Evolutionary conservation across 140 eudicot genomes (phyloP), one percentile per base, ranked within the genome.

Genomic region (Senecio squalidus): DNA sequence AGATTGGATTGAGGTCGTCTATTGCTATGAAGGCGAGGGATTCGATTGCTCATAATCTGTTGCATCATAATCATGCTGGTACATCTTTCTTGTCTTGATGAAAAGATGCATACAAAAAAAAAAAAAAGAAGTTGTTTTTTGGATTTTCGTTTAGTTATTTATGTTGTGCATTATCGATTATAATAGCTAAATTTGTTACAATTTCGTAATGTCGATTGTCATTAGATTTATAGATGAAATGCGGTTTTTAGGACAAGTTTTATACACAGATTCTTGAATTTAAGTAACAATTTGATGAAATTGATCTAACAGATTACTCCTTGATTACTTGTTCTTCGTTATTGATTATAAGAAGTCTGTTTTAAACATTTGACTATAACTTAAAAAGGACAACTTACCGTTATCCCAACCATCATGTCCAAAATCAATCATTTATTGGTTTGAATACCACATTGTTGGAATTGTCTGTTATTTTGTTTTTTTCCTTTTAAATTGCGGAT

Each of bases 21-120:
- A 68, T 20, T 21, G 95, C 96, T 7, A 78, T 79, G 86, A 81
- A 81, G 72, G 84, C 86, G 3, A 79, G 98, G 61, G 98, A 91
- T 62, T 43, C 94, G 2, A 86, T 91, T 56, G 98, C 98, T 25
- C 98, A 91, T 65, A 91, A 86, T 76, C 86, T 91, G 52, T 58
- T 91, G 86, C 98, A 91, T 67, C 94, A 84, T 72, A 88, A 84
- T 40, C 96, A 86, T 77, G 98, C 94, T 9, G 96, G 96, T 25
- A 83, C 98, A 44, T 84, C 92, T 9, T 86, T 91, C 48, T 73
- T 90, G 47, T 76, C 89, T 27, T 69, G 63, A 69, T 49, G n/a
- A n/a, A n/a, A n/a, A n/a, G n/a, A n/a, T n/a, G n/a, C n/a, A n/a
- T n/a, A n/a, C n/a, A n/a, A n/a, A n/a, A n/a, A n/a, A n/a, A n/a